A percentile compares a stretch with the other conserved stretches of the same genome.
Conservation (phyloP, 768 basidiomycete species). For the Fomitopsis pulvina region DNA sequence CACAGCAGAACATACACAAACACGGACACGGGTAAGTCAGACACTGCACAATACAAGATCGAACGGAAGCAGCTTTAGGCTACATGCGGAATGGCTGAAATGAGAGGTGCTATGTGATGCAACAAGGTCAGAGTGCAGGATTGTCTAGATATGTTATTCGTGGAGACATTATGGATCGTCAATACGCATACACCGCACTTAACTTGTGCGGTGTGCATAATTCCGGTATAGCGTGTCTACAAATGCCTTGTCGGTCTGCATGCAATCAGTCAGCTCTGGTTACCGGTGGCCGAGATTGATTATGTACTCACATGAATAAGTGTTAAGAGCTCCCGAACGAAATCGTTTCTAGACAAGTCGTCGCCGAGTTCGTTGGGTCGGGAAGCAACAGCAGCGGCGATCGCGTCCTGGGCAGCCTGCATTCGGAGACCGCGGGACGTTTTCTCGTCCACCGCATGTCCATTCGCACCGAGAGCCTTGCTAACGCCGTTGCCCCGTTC, state of each 20-base stretch:
- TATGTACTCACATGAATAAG: constrained; percentile 36
- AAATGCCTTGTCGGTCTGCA: constrained; percentile 58
- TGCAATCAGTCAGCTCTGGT: not conserved
- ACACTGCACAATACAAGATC: not conserved
- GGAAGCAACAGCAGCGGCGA: constrained; percentile 3
- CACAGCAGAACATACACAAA: not conserved
- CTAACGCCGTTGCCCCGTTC: not conserved
- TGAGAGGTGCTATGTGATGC: not conserved
- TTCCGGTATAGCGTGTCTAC: constrained; percentile 55
- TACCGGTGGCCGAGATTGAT: too few species aligned
- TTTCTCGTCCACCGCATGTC: not conserved
- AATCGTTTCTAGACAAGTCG: constrained; percentile 27
- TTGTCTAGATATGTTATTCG: not conserved
- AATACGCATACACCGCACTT: not conserved
- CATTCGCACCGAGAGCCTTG: not conserved
- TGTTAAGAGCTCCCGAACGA: constrained; percentile 67
- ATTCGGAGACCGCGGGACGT: constrained; percentile 1
- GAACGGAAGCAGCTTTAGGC: not conserved
- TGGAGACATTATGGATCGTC: not conserved
- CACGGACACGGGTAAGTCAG: not conserved
- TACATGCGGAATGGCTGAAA: not conserved
- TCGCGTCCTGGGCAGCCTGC: constrained; percentile 8
- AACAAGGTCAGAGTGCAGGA: not conserved
- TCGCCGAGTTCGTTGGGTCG: not conserved
- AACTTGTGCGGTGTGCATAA: constrained; percentile 26